Evolutionary conservation across 1,139 yeast species (phyloP).

Genomic region (Trichomonascaceae sp.): DNA sequence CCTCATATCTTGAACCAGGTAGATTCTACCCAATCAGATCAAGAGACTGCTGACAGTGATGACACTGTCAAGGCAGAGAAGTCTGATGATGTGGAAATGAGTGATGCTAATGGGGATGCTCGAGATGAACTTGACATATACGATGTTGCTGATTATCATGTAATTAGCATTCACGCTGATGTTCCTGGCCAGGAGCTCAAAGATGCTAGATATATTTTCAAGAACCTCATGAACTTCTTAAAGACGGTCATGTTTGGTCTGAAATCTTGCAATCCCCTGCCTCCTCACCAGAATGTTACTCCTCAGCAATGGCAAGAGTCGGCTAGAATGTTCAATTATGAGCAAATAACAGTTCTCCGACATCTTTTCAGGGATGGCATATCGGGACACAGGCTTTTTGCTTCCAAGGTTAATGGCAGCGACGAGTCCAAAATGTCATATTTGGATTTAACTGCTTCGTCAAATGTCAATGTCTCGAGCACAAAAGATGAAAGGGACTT

Average conservation of each 20-base stretch:
- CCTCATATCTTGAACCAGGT: slow-evolving; percentile 60
- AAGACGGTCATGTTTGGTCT: slow-evolving; percentile 88
- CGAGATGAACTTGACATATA: slow-evolving; percentile 36
- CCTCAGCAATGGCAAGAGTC: slow-evolving; percentile 80
- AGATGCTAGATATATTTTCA: slow-evolving; percentile 82
- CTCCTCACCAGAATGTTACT: slow-evolving; percentile 56
- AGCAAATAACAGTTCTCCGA: slow-evolving; percentile 74
- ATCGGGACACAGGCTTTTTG: slow-evolving; percentile 69
- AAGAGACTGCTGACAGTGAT: slow-evolving; percentile 14
- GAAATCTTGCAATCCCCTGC: slow-evolving; percentile 85
- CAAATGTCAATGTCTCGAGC: slow-evolving; percentile 76
- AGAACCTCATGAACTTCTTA: slow-evolving; percentile 82
- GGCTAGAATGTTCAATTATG: slow-evolving; percentile 75
- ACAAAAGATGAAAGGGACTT: slow-evolving; percentile 91
- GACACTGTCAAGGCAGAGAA: slow-evolving; percentile 10
- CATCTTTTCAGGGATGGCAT: slow-evolving; percentile 80
- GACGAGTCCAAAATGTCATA: slow-evolving; percentile 19
- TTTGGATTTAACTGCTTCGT: slow-evolving; percentile 65
- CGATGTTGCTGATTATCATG: slow-evolving; percentile 43
- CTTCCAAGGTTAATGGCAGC: slow-evolving; percentile 44
- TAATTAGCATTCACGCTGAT: slow-evolving; percentile 42
- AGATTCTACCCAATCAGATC: slow-evolving; percentile 16
- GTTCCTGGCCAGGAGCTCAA: slow-evolving; percentile 60
- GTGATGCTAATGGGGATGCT: slow-evolving; percentile 19
- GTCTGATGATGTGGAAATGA: slow-evolving; percentile 16